Evolutionary conservation across 78 protist species (phyloP).

Genomic region (Dictyostelium capitatum): DNA sequence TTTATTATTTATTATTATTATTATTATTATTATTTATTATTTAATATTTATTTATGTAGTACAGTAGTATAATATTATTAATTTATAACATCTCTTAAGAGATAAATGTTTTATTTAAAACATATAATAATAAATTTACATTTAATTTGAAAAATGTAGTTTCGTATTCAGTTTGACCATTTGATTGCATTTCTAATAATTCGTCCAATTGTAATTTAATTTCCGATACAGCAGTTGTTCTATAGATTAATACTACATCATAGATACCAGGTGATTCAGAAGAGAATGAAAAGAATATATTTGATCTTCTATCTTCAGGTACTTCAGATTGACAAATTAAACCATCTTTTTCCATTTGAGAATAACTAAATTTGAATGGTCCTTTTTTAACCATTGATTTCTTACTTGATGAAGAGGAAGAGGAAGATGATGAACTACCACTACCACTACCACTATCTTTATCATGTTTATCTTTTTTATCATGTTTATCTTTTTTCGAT

Average conservation of each 20-base stretch:
- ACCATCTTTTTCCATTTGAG: constrained; percentile 85
- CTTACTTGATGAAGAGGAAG: background rate
- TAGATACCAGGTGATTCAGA: constrained; percentile 75
- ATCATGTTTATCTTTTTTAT: background rate
- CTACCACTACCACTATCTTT: background rate
- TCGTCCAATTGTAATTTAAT: constrained; percentile 79
- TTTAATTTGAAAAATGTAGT: constrained; percentile 81
- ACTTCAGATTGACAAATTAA: constrained; percentile 82
- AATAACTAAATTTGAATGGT: constrained; percentile 79
- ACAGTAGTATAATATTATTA: too few species aligned
- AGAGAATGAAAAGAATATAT: constrained; percentile 66
- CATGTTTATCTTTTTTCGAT: constrained; percentile 28
- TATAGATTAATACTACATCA: constrained; percentile 70
- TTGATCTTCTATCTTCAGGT: constrained; percentile 83
- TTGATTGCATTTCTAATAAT: constrained; percentile 82
- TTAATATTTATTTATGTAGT: too few species aligned
- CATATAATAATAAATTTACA: constrained; percentile 78
- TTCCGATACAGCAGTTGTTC: constrained; percentile 71
- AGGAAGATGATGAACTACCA: background rate
- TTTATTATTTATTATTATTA: too few species aligned
- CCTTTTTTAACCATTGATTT: constrained; percentile 28
- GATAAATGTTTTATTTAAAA: constrained; percentile 82
- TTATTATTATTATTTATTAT: too few species aligned
- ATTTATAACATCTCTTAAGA: too few species aligned
- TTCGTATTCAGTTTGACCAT: constrained; percentile 74